Evolutionary conservation across 371 early-diverging fungal species (phyloP), one percentile per base, ranked within the genome.

Genomic region (Pancytospora epiphaga): DNA sequence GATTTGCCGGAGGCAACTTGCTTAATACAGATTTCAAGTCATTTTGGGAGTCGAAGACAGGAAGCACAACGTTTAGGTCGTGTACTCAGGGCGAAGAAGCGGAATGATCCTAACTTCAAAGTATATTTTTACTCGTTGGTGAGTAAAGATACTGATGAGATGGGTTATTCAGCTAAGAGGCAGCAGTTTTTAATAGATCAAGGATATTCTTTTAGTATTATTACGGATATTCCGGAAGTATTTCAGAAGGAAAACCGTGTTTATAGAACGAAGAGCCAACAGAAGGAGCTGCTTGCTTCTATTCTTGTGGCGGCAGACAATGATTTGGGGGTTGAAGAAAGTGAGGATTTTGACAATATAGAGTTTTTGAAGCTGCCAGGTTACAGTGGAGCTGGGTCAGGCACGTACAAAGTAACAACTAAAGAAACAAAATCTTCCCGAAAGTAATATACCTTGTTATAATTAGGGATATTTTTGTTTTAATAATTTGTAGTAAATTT

Each of bases 1-100:
- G 98, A 98, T 85, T 80, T 98, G 43, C 99, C 99, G 18, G 98
- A 98, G 78, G 99, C 99, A 0, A 95, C 94, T 0, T 94, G 94
- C 73, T 83, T 98, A 67, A 97, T 98, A 74, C 87, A 98, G 79
- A 94, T 98, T 1, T 93, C 94, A 3, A 89, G 91, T 0, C 99
- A 98, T 76, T 98, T 90, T 82, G 99, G 99, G 27, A 92, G 92
- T 30, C 86, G 99, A 62, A 86, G 99, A 65, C 99, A 97, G 83
- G 99, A 98, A 83, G 98, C 99, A 0, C 98, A 98, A 81, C 86
- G 99, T 2, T 82, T 97, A 50, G 94, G 93, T 56, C 34, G 84
- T 34, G 97, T 98, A 82, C 83, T 98, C 50, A 84, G 98, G 58
- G 98, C 98, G 33, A 98, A 96, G 76, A 83, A 80, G 61, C 86